phyloP scores from a whole-genome alignment of 768 basidiomycete species.

The Boletus rufocinnamomeus region DNA sequence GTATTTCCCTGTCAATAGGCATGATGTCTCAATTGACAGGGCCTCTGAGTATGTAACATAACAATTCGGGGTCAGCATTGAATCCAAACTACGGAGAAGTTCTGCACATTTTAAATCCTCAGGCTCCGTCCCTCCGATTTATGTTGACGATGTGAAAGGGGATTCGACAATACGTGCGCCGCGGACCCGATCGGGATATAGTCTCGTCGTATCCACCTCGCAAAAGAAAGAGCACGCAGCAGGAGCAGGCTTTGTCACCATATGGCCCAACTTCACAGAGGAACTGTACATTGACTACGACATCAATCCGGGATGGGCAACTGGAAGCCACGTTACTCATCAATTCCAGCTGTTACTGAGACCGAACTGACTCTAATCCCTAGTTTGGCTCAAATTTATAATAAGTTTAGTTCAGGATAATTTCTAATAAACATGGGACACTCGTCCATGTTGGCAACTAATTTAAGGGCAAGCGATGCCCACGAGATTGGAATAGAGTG shows the following conservation, averaged over 20 bases:
- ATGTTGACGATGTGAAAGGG: neutral
- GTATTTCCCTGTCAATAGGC: neutral
- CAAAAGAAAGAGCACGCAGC: neutral
- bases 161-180: neutral
- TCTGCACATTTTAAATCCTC: neutral
- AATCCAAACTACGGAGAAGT: neutral
- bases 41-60: neutral
- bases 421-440: neutral
- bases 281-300: neutral
- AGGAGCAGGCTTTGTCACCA: neutral
- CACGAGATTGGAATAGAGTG: neutral
- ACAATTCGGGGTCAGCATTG: neutral
- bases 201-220: neutral
- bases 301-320: neutral
- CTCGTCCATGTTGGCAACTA: neutral
- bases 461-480: neutral
- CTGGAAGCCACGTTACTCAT: neutral
- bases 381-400: neutral
- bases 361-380: neutral
- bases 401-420: neutral
- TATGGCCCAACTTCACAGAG: neutral
- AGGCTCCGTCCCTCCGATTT: neutral
- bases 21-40: neutral
- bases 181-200: neutral
- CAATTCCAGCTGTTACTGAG: neutral